A percentile compares a stretch with the other conserved stretches of the same genome.
Conservation (phyloP, 2,329 filamentous ascomycete species). For the Penicillium sp. region DNA sequence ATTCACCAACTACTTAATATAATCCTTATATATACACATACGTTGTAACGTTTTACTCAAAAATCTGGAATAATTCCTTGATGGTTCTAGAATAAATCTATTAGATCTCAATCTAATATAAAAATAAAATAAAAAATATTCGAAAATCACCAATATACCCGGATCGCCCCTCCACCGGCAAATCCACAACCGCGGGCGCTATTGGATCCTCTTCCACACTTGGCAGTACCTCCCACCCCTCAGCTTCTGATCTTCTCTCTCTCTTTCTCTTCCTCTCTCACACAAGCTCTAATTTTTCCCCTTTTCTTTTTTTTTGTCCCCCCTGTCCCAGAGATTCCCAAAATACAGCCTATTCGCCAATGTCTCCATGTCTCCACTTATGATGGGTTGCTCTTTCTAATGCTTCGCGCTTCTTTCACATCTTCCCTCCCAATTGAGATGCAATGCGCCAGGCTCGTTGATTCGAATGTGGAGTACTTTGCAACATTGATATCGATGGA, state of each 20-base stretch:
- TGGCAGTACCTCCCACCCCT: constrained; percentile 21
- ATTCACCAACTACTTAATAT: not conserved
- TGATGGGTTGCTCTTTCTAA: constrained; percentile 1
- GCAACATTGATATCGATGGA: not conserved
- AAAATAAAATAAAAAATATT: not conserved
- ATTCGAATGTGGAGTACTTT: constrained; percentile 1
- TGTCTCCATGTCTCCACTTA: constrained; percentile 4
- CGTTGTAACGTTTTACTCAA: not conserved
- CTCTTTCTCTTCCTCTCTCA: not conserved
- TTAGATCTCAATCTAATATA: not conserved
- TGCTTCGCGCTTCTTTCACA: constrained; percentile 1
- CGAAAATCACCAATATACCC: not conserved
- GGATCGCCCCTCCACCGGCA: constrained; percentile 11
- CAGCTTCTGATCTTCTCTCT: constrained; percentile 16
- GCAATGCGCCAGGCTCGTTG: constrained; percentile 5
- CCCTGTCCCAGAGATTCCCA: too few relatives aligned
- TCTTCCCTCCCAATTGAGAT: constrained; percentile 4
- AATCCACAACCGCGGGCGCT: constrained; percentile 11
- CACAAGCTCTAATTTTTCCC: not conserved
- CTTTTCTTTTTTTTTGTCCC: not conserved
- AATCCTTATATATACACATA: not conserved
- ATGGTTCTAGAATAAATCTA: not conserved
- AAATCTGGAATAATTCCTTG: not conserved
- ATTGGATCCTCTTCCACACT: constrained; percentile 19
- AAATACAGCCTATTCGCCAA: not conserved